Conservation (phyloP, 768 basidiomycete species). For the Pholiota molesta region DNA sequence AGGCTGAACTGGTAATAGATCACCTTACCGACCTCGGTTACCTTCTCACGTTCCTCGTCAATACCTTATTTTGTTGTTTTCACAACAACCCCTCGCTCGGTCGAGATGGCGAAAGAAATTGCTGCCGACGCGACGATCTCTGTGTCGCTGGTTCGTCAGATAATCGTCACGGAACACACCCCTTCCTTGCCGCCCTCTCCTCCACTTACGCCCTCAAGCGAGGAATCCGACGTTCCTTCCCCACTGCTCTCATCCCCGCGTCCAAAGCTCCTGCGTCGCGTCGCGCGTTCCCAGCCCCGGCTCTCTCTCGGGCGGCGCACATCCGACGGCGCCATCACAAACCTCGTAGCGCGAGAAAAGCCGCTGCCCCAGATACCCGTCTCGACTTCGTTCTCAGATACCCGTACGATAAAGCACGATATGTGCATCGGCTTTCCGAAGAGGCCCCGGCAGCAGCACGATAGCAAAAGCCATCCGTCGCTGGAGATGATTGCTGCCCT, state of each 20-base stretch:
- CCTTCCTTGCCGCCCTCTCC: conserved; percentile 44
- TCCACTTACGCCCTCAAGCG: conserved; percentile 53
- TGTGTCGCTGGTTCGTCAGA: conserved; percentile 65
- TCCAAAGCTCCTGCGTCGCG: conserved; percentile 37
- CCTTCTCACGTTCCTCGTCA: conserved; percentile 62
- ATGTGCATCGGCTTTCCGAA: conserved; percentile 74
- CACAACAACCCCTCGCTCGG: conserved; percentile 61
- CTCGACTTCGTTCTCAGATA: conserved; percentile 43
- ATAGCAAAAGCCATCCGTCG: conserved; percentile 45
- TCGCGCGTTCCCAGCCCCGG: conserved; percentile 35
- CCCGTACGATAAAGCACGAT: conserved; percentile 48
- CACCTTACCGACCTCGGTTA: conserved; percentile 62
- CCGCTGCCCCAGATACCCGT: conserved; percentile 44
- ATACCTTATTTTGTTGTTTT: conserved; percentile 78
- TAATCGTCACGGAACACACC: conserved; percentile 51
- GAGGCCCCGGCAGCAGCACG: conserved; percentile 52
- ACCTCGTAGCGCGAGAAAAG: conserved; percentile 33
- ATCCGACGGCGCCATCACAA: conserved; percentile 24
- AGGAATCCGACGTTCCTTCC: conserved; percentile 37
- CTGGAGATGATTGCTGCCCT: conserved; percentile 48
- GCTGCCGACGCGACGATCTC: conserved; percentile 71
- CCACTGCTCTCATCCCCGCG: conserved; percentile 14
- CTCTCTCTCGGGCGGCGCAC: conserved; percentile 25
- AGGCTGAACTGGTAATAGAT: conserved; percentile 40
- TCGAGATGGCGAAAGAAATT: conserved; percentile 61